Percentiles rank a stretch among this genome's conserved stretches.
Conservation (phyloP, 1,284 basidiomycete species). For the Ganoderma boninense region DNA sequence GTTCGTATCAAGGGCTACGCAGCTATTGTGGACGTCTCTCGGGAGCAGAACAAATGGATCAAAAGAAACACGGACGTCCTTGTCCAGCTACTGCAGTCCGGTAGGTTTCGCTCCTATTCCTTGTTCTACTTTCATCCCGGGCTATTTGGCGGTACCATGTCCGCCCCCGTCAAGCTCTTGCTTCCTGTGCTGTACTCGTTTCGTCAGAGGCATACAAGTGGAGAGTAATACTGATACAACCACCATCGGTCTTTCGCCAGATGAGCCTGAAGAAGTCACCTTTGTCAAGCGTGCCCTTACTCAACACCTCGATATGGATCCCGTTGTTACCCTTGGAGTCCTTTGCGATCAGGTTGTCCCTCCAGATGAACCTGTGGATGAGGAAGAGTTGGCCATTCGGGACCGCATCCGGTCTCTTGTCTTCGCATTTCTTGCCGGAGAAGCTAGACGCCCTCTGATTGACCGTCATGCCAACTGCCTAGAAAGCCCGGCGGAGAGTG, state of each 20-base stretch:
- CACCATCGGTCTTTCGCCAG: constrained; percentile 44
- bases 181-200: background rate
- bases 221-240: background rate
- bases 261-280: constrained; percentile 69
- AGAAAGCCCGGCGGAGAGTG: constrained; percentile 56
- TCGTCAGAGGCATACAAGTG: background rate
- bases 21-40: constrained; percentile 71
- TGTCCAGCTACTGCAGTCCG: constrained; percentile 76
- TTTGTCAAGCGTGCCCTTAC: constrained; percentile 67
- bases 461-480: constrained; percentile 52
- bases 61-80: constrained; percentile 77
- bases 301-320: constrained; percentile 70
- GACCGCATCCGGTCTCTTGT: constrained; percentile 66
- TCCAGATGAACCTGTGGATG: constrained; percentile 57
- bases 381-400: constrained; percentile 66
- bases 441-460: constrained; percentile 57
- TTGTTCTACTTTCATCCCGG: constrained; percentile 1
- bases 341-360: constrained; percentile 72
- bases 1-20: constrained; percentile 73
- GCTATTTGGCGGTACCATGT: background rate
- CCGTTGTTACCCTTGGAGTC: constrained; percentile 66
- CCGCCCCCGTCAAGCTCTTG: background rate
- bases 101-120: constrained; percentile 49
- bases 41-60: constrained; percentile 63
- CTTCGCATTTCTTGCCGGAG: constrained; percentile 62